Evolutionary conservation across 495 filamentous ascomycete genomes (phyloP).

Genomic region (Podospora australis): DNA sequence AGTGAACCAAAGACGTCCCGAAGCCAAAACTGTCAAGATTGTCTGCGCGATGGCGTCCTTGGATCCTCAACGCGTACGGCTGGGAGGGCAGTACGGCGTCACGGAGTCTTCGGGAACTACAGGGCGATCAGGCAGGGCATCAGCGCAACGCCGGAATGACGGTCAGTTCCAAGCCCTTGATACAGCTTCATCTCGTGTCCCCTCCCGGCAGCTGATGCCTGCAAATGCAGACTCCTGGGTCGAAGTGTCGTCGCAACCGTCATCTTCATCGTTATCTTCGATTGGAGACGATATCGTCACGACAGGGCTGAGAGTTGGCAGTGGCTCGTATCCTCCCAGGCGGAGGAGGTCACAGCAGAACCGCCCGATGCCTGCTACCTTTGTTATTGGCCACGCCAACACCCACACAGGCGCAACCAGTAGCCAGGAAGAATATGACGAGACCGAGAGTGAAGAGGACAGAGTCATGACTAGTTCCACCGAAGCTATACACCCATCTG

Average conservation of each 20-base stretch:
- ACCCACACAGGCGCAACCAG: constrained; percentile 52
- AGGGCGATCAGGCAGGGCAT: constrained; percentile 12
- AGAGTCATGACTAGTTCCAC: constrained; percentile 77
- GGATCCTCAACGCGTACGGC: constrained; percentile 13
- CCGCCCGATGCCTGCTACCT: constrained; percentile 26
- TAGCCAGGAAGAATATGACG: constrained; percentile 83
- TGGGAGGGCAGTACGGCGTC: constrained; percentile 2
- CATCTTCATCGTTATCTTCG: constrained; percentile 83
- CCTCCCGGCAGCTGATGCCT: constrained; percentile 10
- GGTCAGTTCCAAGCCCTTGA: constrained; percentile 30
- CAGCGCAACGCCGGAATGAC: constrained; percentile 27
- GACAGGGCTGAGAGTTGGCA: constrained; percentile 71
- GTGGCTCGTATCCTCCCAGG: constrained; percentile 41
- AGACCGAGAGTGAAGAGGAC: constrained; percentile 53
- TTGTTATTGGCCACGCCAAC: constrained; percentile 30
- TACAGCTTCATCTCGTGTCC: background rate
- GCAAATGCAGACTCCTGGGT: constrained; percentile 86
- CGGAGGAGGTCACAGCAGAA: constrained; percentile 51
- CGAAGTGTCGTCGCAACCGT: constrained; percentile 88
- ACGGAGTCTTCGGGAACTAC: constrained; percentile 6
- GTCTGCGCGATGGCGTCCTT: constrained; percentile 14
- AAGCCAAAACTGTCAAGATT: background rate
- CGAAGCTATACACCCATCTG: constrained; percentile 53
- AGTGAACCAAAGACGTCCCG: background rate
- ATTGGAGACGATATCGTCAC: constrained; percentile 83